Base-by-base conservation (phyloP, 441 rosid species). In the Erysimum pusillum region DNA sequence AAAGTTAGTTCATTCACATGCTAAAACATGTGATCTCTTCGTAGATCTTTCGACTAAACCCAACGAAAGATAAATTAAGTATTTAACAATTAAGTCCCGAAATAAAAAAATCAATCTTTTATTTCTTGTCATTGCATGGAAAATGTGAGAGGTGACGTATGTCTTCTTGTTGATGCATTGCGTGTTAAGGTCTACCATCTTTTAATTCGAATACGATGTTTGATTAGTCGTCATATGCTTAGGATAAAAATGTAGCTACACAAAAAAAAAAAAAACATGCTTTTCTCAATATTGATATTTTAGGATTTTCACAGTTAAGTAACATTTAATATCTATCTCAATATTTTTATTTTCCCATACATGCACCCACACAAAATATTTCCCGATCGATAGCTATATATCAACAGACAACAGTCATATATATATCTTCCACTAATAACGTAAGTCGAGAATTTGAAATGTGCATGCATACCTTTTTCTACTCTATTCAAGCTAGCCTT, bases 91-190 rank as follows among this genome's bases (percentile, higher is more conserved):
- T 63, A 15, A 13, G 49, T 28, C 31, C 28, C 18, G 10, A 49
- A 49, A 52, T 71, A 59, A 11, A 36, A 10, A 14, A 18, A n/a
- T 7, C 14, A 13, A 11, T 6, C 0, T 18, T 36, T n/a, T 15
- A 2, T 32, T 9, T 25, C 28, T 66, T 64, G 64, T 64, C 31
- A 12, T 45, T 65, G 72, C 78, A 57, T 46, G 78, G 15, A 46
- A 56, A 56, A 20, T 57, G 72, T 38, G 75, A 70, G 46, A 58
- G 63, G 56, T 57, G 7, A 12, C 54, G 63, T 42, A 74, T 15
- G 38, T 38, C 62, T n/a, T 64, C 71, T 20, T 74, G 48, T 65
- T 18, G 31, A 64, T 74, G 72, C 20, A 64, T 56, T 56, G 72
- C 78, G 61, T 74, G 71, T 66, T 17, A 63, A 53, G 46, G 7